Base-by-base conservation (phyloP, 345 rosid genomes). In the Pistacia atlantica region DNA sequence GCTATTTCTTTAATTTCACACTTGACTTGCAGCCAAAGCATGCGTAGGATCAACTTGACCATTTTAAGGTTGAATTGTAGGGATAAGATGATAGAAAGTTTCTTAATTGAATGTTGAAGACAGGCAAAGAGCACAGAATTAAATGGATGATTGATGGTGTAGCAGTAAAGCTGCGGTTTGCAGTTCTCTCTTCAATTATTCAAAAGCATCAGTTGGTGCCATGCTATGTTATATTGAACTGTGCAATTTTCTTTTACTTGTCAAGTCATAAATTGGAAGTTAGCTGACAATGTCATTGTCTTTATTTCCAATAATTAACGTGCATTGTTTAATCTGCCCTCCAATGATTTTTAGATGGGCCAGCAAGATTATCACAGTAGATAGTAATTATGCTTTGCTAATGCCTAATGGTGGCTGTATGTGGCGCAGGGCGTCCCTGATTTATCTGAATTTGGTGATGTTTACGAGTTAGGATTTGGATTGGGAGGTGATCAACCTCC, bases 361-460 rank as follows among this genome's bases (percentile, higher is more conserved):
- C 51, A 56, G 58, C 18, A 70, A 35, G 42, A 55, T 70, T 54
- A 56, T 70, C 46, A 42, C 46, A 42, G 9, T 8, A 56, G 3
- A 22, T 4, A 11, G 9, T n/a, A 18, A 52, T 10, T 38, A 25
- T 8, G 60, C 46, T 42, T 42, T 42, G 46, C 46, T 42, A 42
- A 63, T 45, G 65, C 51, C 46, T 42, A 42, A 63, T 45, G 65
- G 38, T 46, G 45, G 56, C 61, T 60, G 2, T 22, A 57, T 73
- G 52, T 63, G 28, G 57, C 48, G 79, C 87, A 95, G 99, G 99
- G 97, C 65, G 78, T 78, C 11, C 99, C 99, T 28, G 94, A 95
- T 51, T 83, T 93, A 48, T 90, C 98, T 7, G 85, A 69, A 75
- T 86, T 80, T 54, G 98, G 98, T 11, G 92, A 95, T 25, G 92